phyloP scores from a whole-genome alignment of 2,329 filamentous ascomycete species.

The Ophiostoma sp. region DNA sequence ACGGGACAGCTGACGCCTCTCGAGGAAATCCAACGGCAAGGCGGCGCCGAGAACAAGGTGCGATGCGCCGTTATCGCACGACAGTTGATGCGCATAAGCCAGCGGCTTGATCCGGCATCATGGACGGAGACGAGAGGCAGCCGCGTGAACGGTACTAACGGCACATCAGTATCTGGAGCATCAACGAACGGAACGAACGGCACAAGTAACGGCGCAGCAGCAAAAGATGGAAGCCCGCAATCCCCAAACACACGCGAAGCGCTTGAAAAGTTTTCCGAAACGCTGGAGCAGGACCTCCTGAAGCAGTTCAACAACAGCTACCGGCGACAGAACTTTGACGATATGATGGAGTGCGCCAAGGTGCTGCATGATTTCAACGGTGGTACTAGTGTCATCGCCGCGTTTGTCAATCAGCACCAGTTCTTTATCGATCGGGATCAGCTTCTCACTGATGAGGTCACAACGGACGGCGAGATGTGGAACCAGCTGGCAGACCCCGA shows the following conservation, averaged over 20 bases:
- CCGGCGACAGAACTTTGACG: slow-evolving; percentile 87
- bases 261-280: slow-evolving; percentile 95
- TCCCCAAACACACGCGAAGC: slow-evolving; percentile 71
- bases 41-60: slow-evolving; percentile 85
- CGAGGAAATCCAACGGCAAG: slow-evolving; percentile 80
- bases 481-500: slow-evolving; percentile 92
- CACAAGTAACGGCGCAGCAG: slow-evolving; percentile 37
- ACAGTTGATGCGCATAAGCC: slow-evolving; percentile 89
- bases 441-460: slow-evolving; percentile 79
- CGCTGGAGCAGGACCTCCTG: slow-evolving; percentile 86
- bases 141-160: slow-evolving; percentile 40
- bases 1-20: slow-evolving; percentile 79
- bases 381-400: slow-evolving; percentile 86
- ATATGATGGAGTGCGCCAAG: slow-evolving; percentile 95
- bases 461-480: slow-evolving; percentile 71
- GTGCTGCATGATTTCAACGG: slow-evolving; percentile 95
- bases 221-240: slow-evolving; percentile 32
- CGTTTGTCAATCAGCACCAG: slow-evolving; percentile 97
- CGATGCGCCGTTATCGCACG: slow-evolving; percentile 89
- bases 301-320: slow-evolving; percentile 98
- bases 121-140: slow-evolving; percentile 60
- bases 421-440: slow-evolving; percentile 98
- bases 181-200: slow-evolving; percentile 34
- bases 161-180: slow-evolving; percentile 38
- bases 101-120: slow-evolving; percentile 73